Evolutionary conservation across 176 grass and related monocot species (phyloP).

Genomic region (Triticum dicoccoides): DNA sequence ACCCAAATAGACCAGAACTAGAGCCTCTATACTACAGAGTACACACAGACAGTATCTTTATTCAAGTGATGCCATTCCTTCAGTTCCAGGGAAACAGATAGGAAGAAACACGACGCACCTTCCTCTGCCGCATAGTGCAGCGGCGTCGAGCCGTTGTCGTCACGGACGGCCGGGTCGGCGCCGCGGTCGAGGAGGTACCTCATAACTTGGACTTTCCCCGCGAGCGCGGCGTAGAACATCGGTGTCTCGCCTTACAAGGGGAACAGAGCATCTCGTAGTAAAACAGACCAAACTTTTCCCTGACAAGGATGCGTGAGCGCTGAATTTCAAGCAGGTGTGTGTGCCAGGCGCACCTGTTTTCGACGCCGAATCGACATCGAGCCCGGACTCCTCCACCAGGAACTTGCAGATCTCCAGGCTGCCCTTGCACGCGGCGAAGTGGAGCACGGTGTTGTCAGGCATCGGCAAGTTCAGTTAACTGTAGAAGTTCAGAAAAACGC

Average conservation of each 20-base stretch:
- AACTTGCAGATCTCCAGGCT: constrained; percentile 8
- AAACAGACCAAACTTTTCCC: background rate
- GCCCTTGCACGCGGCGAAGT: constrained; percentile 23
- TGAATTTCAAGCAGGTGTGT: background rate
- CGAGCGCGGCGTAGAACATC: background rate
- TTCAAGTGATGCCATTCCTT: background rate
- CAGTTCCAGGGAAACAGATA: background rate
- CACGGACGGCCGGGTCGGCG: constrained; percentile 2
- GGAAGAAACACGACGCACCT: background rate
- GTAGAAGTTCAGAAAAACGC: no score
- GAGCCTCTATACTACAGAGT: background rate
- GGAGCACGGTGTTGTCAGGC: background rate
- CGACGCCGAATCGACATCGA: background rate
- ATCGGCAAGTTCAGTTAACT: no score
- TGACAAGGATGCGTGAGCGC: background rate
- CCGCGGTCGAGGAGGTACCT: constrained; percentile 33
- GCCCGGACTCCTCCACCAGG: constrained; percentile 26
- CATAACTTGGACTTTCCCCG: background rate
- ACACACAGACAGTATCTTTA: background rate
- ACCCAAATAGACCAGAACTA: background rate
- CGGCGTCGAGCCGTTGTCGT: constrained; percentile 1
- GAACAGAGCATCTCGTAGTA: background rate
- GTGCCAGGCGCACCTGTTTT: background rate
- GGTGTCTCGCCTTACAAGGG: constrained; percentile 27
- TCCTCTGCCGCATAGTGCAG: constrained; percentile 18